Conservation (phyloP, 2,329 filamentous ascomycete species). For the Cladorrhinum sp. region DNA sequence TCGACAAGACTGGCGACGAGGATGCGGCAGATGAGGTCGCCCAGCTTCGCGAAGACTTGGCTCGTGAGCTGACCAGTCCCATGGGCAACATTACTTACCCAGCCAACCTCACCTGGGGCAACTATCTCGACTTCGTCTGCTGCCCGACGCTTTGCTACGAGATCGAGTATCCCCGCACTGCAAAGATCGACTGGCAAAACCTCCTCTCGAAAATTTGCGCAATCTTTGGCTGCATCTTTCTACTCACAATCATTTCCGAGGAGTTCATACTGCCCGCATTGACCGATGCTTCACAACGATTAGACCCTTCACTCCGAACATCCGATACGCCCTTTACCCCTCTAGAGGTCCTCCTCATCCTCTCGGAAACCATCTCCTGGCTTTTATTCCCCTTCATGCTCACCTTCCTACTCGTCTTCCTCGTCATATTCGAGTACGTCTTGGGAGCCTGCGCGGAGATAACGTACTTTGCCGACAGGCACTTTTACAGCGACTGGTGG, state of each 20-base stretch:
- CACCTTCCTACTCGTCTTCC: slow-evolving; percentile 89
- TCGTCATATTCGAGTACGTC: slow-evolving; percentile 97
- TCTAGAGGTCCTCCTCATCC: slow-evolving; percentile 70
- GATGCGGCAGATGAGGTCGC: slow-evolving; percentile 54
- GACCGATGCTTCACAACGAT: slow-evolving; percentile 60
- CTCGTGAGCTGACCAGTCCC: slow-evolving; percentile 85
- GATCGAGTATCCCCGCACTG: slow-evolving; percentile 84
- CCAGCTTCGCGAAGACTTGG: slow-evolving; percentile 79
- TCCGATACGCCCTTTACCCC: slow-evolving; percentile 35
- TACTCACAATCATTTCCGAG: slow-evolving; percentile 85
- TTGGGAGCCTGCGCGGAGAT: slow-evolving; percentile 94
- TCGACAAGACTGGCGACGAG: slow-evolving; percentile 34
- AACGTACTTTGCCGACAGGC: slow-evolving; percentile 86
- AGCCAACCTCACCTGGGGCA: slow-evolving; percentile 75
- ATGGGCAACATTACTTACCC: slow-evolving; percentile 89
- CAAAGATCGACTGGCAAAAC: slow-evolving; percentile 72
- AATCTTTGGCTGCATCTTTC: slow-evolving; percentile 93
- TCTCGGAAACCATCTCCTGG: slow-evolving; percentile 86
- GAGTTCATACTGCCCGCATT: slow-evolving; percentile 94
- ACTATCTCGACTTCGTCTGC: slow-evolving; percentile 83
- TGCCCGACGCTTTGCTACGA: slow-evolving; percentile 98
- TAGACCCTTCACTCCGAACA: slow-evolving; percentile 42
- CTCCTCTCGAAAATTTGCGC: slow-evolving; percentile 83
- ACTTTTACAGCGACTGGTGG: slow-evolving; percentile 84
- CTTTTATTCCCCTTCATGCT: slow-evolving; percentile 97